A percentile compares a stretch with the other conserved stretches of the same genome.
Conservation (phyloP, 2,329 filamentous ascomycete genomes). For the Xylariaceae sp. region DNA sequence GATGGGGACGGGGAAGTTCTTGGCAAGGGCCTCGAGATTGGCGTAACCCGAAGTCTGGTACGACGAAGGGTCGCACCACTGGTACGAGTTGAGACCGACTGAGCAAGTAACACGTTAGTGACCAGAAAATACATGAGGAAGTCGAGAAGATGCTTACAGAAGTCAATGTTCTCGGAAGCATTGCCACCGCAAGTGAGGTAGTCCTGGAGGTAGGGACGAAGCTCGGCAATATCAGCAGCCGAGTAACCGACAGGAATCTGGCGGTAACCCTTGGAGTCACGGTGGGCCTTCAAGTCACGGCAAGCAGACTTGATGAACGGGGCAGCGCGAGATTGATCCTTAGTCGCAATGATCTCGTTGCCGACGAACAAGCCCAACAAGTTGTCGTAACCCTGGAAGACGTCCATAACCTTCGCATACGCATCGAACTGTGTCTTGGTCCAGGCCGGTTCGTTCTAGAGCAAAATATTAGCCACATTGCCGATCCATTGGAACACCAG, state of each 20-base stretch:
- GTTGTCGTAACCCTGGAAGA: slow-evolving; percentile 73
- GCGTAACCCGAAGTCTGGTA: slow-evolving; percentile 65
- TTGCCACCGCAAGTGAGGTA: slow-evolving; percentile 77
- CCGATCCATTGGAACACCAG: not conserved
- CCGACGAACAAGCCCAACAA: slow-evolving; percentile 80
- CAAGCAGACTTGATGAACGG: slow-evolving; percentile 79
- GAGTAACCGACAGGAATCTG: slow-evolving; percentile 82
- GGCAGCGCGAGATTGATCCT: slow-evolving; percentile 57
- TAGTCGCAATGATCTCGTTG: slow-evolving; percentile 73
- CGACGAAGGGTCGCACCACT: slow-evolving; percentile 61
- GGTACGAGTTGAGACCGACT: slow-evolving; percentile 75
- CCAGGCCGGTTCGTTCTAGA: slow-evolving; percentile 61
- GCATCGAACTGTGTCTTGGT: slow-evolving; percentile 63
- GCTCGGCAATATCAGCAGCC: slow-evolving; percentile 72
- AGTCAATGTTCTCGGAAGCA: slow-evolving; percentile 65
- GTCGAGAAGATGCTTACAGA: slow-evolving; percentile 42
- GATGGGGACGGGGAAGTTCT: slow-evolving; percentile 72
- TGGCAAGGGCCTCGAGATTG: slow-evolving; percentile 60
- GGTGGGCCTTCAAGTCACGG: slow-evolving; percentile 77
- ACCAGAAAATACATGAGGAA: not conserved
- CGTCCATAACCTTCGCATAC: slow-evolving; percentile 69
- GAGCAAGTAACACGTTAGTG: not conserved
- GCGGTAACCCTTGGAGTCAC: slow-evolving; percentile 69
- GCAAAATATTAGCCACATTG: slow-evolving; percentile 1
- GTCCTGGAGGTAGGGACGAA: slow-evolving; percentile 56